Evolutionary conservation across 2,329 filamentous ascomycete genomes (phyloP).

Genomic region (Macrophomina phaseolina): DNA sequence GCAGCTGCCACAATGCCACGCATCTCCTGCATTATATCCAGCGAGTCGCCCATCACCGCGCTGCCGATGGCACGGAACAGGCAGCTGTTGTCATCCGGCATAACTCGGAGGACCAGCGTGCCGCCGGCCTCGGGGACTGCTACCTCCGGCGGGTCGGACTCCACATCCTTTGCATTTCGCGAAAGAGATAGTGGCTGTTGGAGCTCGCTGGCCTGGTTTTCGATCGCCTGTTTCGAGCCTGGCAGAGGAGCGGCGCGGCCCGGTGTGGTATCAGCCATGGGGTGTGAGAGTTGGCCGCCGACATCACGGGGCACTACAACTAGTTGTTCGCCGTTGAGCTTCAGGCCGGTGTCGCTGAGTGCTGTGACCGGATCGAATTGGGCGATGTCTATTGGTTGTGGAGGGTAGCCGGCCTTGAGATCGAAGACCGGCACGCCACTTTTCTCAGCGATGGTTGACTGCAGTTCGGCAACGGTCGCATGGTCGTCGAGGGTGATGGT

Average conservation of each 20-base stretch:
- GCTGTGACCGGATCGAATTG: slow-evolving; percentile 55
- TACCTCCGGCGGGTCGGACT: slow-evolving; percentile 67
- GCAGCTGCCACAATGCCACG: slow-evolving; percentile 78
- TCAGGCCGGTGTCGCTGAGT: slow-evolving; percentile 63
- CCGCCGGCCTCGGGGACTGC: slow-evolving; percentile 62
- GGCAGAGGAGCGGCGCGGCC: slow-evolving; percentile 35
- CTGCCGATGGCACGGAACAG: slow-evolving; percentile 89
- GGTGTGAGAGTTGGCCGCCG: slow-evolving; percentile 31
- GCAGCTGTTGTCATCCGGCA: slow-evolving; percentile 96
- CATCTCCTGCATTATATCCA: slow-evolving; percentile 73
- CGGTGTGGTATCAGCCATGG: slow-evolving; percentile 34
- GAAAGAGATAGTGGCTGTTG: slow-evolving; percentile 47
- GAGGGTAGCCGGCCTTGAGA: slow-evolving; percentile 85
- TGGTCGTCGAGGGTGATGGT: slow-evolving; percentile 71
- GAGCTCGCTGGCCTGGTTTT: slow-evolving; percentile 18
- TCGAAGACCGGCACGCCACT: slow-evolving; percentile 72
- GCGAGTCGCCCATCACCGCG: slow-evolving; percentile 68
- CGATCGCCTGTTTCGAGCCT: slow-evolving; percentile 10
- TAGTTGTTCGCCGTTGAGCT: slow-evolving; percentile 71
- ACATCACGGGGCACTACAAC: slow-evolving; percentile 62
- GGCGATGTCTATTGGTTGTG: slow-evolving; percentile 69
- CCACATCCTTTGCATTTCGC: slow-evolving; percentile 50
- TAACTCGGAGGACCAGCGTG: slow-evolving; percentile 78
- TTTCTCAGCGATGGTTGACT: slow-evolving; percentile 65
- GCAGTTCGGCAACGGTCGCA: slow-evolving; percentile 68